phyloP scores from a whole-genome alignment of 1,284 basidiomycete genomes.

The Pisolithus thermaeus region DNA sequence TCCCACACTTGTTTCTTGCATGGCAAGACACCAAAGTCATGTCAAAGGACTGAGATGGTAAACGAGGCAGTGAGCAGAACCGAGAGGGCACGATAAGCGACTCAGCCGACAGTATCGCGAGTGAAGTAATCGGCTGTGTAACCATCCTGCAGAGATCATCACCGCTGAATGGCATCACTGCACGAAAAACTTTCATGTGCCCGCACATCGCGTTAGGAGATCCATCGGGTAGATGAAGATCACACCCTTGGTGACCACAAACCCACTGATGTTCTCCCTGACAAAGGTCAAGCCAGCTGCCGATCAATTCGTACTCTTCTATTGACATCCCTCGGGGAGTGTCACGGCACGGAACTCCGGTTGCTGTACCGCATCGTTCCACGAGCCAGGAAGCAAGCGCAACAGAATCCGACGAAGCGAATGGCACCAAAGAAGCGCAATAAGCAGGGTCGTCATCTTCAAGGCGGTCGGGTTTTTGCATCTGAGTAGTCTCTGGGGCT shows the following conservation, averaged over 20 bases:
- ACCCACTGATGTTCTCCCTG: conserved; percentile 18
- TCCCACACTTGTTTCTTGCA: neutral
- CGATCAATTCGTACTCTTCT: conserved; percentile 42
- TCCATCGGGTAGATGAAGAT: conserved; percentile 22
- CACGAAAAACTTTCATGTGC: conserved; percentile 12
- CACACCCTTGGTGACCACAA: conserved; percentile 26
- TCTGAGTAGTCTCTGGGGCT: neutral
- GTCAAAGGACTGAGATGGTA: conserved; percentile 18
- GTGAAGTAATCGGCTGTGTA: conserved; percentile 2
- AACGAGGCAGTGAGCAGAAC: conserved; percentile 25
- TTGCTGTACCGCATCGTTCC: conserved; percentile 21
- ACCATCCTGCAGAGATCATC: conserved; percentile 11
- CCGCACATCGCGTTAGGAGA: conserved; percentile 13
- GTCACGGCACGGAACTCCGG: conserved; percentile 15
- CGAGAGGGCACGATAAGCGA: conserved; percentile 11
- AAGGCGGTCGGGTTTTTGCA: neutral
- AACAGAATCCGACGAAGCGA: conserved; percentile 29
- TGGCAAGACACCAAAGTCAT: conserved; percentile 8
- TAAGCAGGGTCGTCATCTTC: neutral
- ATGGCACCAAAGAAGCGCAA: conserved; percentile 19
- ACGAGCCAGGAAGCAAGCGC: conserved; percentile 38
- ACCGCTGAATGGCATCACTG: conserved; percentile 23
- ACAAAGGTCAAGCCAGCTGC: conserved; percentile 39
- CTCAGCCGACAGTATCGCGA: conserved; percentile 8
- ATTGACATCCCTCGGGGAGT: conserved; percentile 30